Base-by-base conservation (phyloP, 2,329 filamentous ascomycete genomes). In the Xylaria arbuscula region DNA sequence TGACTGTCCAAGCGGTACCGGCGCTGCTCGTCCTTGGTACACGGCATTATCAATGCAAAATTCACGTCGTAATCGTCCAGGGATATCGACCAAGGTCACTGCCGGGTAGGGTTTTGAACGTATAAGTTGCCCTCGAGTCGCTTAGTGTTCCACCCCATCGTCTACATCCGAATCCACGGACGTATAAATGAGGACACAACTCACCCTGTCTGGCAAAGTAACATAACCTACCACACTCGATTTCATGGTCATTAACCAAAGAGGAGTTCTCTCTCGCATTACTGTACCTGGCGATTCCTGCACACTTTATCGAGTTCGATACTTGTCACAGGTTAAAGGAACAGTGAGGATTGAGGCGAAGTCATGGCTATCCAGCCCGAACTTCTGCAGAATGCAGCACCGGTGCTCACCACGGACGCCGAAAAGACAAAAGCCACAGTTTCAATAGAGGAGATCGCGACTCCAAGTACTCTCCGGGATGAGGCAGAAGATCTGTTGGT, bases 401-500 rank as follows among this genome's bases (percentile, higher is more conserved):
- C 61, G 10, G 32, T 45, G 42, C 50, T 45, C 34, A 48, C 54
- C 19, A 15, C 48, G 19, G 50, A 34, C 15, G 11, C 47, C 38
- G 68, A 68, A 38, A 75, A 75, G 60, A 64, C 61, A 40, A 55
- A 57, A 40, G 55, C 66, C 53, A 48, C 71, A 28, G 53, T 70
- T 42, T 71, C 66, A 51, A 71, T 64, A 47, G 56, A 69, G 19
- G 68, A 63, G 60, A 51, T 72, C 42, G 50, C 28, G 32, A 58
- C 56, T 24, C 50, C 57, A 15, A 38, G 60, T 65, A 34, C 45
- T 50, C 19, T 36, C 28, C 42, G 11, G 38, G 66, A 74, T 38
- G 71, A 71, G 34, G 60, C 60, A 13, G 36, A 64, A 53, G 48
- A 73, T 64, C 69, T 76, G 60, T 81, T 96, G 53, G 83, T 92